phyloP scores from a whole-genome alignment of 169 alveolate genomes.

The Amoebophrya sp. region DNA sequence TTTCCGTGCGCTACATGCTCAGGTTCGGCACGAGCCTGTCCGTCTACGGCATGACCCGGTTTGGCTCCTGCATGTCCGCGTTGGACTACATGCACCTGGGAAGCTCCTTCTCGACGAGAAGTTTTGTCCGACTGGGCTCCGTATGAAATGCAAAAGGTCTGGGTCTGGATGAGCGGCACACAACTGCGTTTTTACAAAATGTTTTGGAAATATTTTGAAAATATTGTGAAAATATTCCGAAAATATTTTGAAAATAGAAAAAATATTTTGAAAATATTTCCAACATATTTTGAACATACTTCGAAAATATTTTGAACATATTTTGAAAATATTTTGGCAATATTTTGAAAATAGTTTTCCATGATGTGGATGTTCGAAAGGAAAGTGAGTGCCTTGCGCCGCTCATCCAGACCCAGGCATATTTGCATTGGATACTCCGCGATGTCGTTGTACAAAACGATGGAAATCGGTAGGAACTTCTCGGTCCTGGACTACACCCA shows the following conservation, averaged over 20 bases:
- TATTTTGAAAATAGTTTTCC: too few species aligned
- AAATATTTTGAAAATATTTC: slow-evolving; percentile 25
- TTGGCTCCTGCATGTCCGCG: neutral
- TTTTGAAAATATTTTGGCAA: neutral
- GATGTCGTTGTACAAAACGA: slow-evolving; percentile 31
- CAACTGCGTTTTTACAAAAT: slow-evolving; percentile 33
- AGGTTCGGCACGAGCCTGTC: neutral
- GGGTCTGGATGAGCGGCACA: too few species aligned
- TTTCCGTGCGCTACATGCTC: neutral
- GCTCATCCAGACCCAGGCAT: neutral
- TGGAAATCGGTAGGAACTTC: slow-evolving; percentile 35
- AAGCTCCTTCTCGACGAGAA: slow-evolving; percentile 17
- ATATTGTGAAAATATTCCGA: slow-evolving; percentile 26
- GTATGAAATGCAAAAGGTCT: slow-evolving; percentile 35
- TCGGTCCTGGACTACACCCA: slow-evolving; percentile 40
- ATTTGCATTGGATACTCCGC: slow-evolving; percentile 18
- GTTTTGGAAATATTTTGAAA: neutral
- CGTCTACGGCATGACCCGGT: slow-evolving; percentile 29
- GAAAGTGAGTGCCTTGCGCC: slow-evolving; percentile 26
- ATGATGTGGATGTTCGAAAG: slow-evolving; percentile 35
- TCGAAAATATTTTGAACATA: slow-evolving; percentile 20
- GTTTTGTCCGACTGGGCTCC: slow-evolving; percentile 29
- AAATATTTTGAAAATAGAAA: neutral
- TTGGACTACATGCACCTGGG: slow-evolving; percentile 38
- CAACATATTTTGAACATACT: neutral